Evolutionary conservation across 1,139 yeast species (phyloP), one percentile per base, ranked within the genome.

Genomic region (Meyerozyma elateridarum): DNA sequence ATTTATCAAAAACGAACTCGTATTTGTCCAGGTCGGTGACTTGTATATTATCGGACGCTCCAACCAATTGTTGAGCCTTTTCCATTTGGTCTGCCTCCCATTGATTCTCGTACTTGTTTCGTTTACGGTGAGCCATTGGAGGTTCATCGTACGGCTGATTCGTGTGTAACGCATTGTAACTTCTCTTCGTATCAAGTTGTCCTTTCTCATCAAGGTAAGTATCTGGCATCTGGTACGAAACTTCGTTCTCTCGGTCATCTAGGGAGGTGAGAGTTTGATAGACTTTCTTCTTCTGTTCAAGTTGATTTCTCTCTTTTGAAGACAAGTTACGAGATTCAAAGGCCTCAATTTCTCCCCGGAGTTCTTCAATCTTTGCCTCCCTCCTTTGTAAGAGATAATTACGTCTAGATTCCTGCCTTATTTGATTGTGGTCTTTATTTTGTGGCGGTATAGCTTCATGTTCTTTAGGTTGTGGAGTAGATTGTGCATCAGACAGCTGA

Each of bases 1-100:
- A 67, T 31, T 80, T 80, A 46, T 89, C 96, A 61, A 85, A 87
- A 1, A 88, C 95, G 54, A 73, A 88, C 17, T 85, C 94, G 48
- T 83, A 85, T 22, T 78, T 62, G 5, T 54, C 71, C 64, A 65
- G 64, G 12, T 65, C 67, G 0, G 71, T 65, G 1, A 71, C 52
- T 20, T 59, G 51, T 16, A 76, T 69, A 26, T 69, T 73, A 45
- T 73, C 79, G 3, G 66, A 55, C 22, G 57, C 63, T n/a, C 39
- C 35, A 30, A 34, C 61, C 44, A 42, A 33, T 45, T 42, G 56
- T 31, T 55, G 56, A 0, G 82, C 81, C 38, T 71, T 70, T n/a
- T 61, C 50, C 13, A 72, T 54, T 48, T 83, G 89, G 17, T 76
- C 78, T 2, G 54, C 46, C 46, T 81, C 91, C 93, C 93, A 84